A percentile compares a stretch with the other conserved stretches of the same genome.
phyloP scores from a whole-genome alignment of 495 filamentous ascomycete genomes.

The Aspergillus indologenus region DNA sequence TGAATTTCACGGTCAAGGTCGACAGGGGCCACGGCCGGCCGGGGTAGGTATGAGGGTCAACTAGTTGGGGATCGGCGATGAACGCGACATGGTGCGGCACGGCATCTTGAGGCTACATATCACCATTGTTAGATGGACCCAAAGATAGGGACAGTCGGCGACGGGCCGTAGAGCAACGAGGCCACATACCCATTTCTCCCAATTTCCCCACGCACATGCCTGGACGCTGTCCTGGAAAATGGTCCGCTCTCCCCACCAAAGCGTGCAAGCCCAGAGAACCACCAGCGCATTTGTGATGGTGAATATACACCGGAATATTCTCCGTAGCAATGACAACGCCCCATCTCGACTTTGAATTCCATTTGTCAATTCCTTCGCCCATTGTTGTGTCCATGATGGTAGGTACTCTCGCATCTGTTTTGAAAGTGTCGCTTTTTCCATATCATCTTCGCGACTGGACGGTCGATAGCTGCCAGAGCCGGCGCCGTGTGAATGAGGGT shows the following conservation, averaged over 20 bases:
- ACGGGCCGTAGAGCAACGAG: neutral
- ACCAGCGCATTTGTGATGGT: constrained; percentile 65
- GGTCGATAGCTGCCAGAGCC: constrained; percentile 32
- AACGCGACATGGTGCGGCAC: constrained; percentile 83
- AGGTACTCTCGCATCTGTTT: constrained; percentile 19
- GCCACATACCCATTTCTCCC: constrained; percentile 85
- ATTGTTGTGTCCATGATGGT: constrained; percentile 24
- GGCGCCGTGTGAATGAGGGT: constrained; percentile 23
- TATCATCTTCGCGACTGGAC: constrained; percentile 18
- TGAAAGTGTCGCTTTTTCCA: constrained; percentile 11
- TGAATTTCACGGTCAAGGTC: constrained; percentile 73
- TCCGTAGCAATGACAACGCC: constrained; percentile 12
- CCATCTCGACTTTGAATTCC: constrained; percentile 12
- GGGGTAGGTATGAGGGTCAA: constrained; percentile 95
- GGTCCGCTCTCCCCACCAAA: constrained; percentile 87
- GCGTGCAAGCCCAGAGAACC: constrained; percentile 66
- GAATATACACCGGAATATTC: constrained; percentile 34
- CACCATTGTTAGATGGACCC: constrained; percentile 17
- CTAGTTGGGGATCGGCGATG: constrained; percentile 94
- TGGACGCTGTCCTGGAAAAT: constrained; percentile 66
- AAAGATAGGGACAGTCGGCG: neutral
- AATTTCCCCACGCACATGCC: constrained; percentile 75
- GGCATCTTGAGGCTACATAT: constrained; percentile 63
- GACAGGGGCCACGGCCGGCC: constrained; percentile 88
- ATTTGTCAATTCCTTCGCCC: constrained; percentile 22